Evolutionary conservation across 2,329 filamentous ascomycete species (phyloP).

Genomic region (Plenodomus tracheiphilus): DNA sequence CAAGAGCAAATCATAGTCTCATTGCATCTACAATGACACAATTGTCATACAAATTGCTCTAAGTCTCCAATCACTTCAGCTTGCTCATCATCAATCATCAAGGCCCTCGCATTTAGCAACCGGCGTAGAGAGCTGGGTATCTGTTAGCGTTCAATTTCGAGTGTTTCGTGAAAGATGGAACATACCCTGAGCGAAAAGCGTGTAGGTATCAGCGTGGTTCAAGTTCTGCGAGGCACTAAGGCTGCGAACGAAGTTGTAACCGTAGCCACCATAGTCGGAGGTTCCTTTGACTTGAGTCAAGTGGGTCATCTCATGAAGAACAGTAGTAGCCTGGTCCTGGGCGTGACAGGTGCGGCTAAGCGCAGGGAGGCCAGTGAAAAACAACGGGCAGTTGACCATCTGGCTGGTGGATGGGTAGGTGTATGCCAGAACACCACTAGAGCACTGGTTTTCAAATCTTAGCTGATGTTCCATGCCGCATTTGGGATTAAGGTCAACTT

Average conservation of each 20-base stretch:
- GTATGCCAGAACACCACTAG: conserved; percentile 59
- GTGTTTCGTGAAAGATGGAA: neutral
- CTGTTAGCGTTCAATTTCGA: neutral
- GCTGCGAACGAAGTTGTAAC: conserved; percentile 53
- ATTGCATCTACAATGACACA: no score
- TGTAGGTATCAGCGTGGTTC: conserved; percentile 65
- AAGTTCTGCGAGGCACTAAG: conserved; percentile 56
- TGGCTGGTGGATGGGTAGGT: conserved; percentile 56
- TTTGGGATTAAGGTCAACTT: neutral
- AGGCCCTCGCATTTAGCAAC: conserved; percentile 2
- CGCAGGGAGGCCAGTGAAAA: conserved; percentile 57
- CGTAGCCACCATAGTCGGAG: conserved; percentile 58
- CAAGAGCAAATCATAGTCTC: no score
- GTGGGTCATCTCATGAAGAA: conserved; percentile 67
- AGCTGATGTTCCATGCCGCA: neutral
- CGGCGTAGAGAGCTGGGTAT: conserved; percentile 4
- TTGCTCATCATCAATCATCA: neutral
- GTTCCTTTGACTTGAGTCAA: conserved; percentile 60
- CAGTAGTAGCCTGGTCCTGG: conserved; percentile 66
- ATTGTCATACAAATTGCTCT: no score
- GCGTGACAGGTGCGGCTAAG: conserved; percentile 58
- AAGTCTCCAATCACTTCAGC: neutral
- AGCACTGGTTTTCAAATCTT: conserved; percentile 40
- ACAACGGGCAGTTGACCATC: conserved; percentile 64
- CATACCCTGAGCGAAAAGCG: conserved; percentile 30